Evolutionary conservation across 345 rosid genomes (phyloP), one percentile per base, ranked within the genome.

Genomic region (Camelina neglecta): DNA sequence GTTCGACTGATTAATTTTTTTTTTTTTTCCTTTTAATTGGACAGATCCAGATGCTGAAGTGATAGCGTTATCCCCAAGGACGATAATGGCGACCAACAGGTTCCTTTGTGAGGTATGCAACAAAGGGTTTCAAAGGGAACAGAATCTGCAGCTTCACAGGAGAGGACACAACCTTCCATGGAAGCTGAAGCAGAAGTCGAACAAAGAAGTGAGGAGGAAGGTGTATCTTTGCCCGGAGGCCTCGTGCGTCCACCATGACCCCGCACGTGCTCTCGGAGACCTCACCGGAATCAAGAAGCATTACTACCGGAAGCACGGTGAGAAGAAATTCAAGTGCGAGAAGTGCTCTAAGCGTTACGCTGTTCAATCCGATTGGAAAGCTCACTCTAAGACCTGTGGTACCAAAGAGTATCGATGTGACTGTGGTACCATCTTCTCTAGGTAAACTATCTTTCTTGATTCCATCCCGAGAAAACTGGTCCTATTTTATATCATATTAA

Each of bases 331-430:
- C 85, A 90, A 90, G 84, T 90, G 96, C n/a, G 96, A 90, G 51
- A 88, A 90, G 60, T 90, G 96, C 66, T 85, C 93, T 0, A 90
- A 90, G 79, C 47, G 83, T 2, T 90, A 90, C 24, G 96, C 96
- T 18, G 96, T 90, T 23, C 91, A 90, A 65, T 90, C 96, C n/a
- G 96, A 90, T 78, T 90, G 93, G 91, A 90, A 90, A 74, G 96
- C 96, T 44, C 96, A 90, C 76, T 86, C 89, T 10, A 90, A 90
- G 53, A 90, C 91, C 45, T 90, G 96, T 51, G 81, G 81, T 66
- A 78, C 81, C 59, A 60, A 90, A 79, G 96, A 90, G 71, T 90
- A 88, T 71, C 71, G 88, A 78, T 90, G 96, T 81, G 93, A 88
- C 65, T 90, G 96, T 73, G 93, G 96, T 59, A 90, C 93, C 75